Percentiles rank a stretch among this genome's conserved stretches.
Evolutionary conservation across 352 stramenopile species (phyloP).

Genomic region (Pythium insidiosum): DNA sequence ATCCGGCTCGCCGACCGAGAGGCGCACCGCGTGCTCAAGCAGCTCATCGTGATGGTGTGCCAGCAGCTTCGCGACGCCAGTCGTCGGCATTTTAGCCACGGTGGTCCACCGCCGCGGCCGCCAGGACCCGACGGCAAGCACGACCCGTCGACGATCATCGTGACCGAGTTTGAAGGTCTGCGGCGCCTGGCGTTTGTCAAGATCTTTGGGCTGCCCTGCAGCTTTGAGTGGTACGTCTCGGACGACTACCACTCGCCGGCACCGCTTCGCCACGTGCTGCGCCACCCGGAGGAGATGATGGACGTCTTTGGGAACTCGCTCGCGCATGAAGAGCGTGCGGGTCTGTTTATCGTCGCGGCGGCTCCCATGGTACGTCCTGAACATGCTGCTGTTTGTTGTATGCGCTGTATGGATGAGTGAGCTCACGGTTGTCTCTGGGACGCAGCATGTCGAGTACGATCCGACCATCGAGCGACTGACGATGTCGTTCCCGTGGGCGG

Average conservation of each 20-base stretch:
- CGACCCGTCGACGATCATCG: conserved; percentile 9
- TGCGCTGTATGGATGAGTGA: too few relatives aligned
- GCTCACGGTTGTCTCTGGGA: too few relatives aligned
- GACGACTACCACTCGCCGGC: conserved; percentile 36
- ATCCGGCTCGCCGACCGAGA: conserved; percentile 47
- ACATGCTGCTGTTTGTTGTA: conserved; percentile 1
- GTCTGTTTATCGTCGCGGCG: conserved; percentile 46
- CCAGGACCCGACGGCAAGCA: conserved; percentile 1
- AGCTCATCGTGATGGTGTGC: conserved; percentile 30
- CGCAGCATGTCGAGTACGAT: conserved; percentile 58
- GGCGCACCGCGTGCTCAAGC: conserved; percentile 36
- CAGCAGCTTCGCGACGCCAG: conserved; percentile 40
- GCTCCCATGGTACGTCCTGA: conserved; percentile 51
- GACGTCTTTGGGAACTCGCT: conserved; percentile 65
- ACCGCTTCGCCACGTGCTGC: conserved; percentile 27
- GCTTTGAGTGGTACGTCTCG: conserved; percentile 47
- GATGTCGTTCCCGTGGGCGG: conserved; percentile 41
- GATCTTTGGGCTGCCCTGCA: conserved; percentile 36
- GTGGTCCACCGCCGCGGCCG: too few relatives aligned
- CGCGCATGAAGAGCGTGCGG: conserved; percentile 61
- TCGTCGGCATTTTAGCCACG: conserved; percentile 18
- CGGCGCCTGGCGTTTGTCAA: conserved; percentile 61
- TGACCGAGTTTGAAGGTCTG: conserved; percentile 44
- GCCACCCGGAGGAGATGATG: conserved; percentile 33
- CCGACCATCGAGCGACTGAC: conserved; percentile 41